Conservation (phyloP, 2,329 filamentous ascomycete species). For the Metarhizium sp. region DNA sequence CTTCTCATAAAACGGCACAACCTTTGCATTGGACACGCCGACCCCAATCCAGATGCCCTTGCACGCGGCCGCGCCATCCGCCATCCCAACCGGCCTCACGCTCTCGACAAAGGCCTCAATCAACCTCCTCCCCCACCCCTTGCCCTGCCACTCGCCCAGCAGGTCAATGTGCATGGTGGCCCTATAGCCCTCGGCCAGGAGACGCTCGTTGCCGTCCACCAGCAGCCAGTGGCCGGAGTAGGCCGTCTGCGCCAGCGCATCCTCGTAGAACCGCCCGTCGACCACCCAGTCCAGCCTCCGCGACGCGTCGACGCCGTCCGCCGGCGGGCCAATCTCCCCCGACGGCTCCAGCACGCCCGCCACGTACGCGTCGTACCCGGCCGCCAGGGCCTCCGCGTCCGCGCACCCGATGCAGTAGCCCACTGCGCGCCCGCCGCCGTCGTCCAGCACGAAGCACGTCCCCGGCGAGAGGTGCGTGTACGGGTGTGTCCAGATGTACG, state of each 20-base stretch:
- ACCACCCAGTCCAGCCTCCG: too few species aligned
- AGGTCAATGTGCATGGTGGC: slow-evolving; percentile 43
- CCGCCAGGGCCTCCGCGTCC: too few species aligned
- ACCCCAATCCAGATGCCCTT: slow-evolving; percentile 25
- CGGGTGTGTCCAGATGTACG: slow-evolving; percentile 42
- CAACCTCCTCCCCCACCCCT: slow-evolving; percentile 14
- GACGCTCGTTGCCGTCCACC: slow-evolving; percentile 22
- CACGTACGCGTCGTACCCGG: too few species aligned
- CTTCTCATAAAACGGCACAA: too few species aligned
- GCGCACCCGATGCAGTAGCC: slow-evolving; percentile 9
- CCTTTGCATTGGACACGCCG: too few species aligned
- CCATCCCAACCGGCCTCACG: slow-evolving; percentile 15
- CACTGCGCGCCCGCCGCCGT: slow-evolving; percentile 32
- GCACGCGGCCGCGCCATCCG: slow-evolving; percentile 3
- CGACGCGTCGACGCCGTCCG: too few species aligned
- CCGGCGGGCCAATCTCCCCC: too few species aligned
- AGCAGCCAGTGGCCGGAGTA: slow-evolving; percentile 32
- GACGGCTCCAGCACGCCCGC: too few species aligned
- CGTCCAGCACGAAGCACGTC: slow-evolving; percentile 39
- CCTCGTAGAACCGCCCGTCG: too few species aligned
- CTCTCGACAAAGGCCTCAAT: slow-evolving; percentile 31
- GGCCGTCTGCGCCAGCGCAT: slow-evolving; percentile 11
- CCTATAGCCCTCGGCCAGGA: slow-evolving; percentile 22
- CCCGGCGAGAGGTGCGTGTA: slow-evolving; percentile 36
- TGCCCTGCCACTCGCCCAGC: slow-evolving; percentile 21